Evolutionary conservation across 2,329 filamentous ascomycete species (phyloP), one percentile per base, ranked within the genome.

Genomic region (Fusarium beomiforme): DNA sequence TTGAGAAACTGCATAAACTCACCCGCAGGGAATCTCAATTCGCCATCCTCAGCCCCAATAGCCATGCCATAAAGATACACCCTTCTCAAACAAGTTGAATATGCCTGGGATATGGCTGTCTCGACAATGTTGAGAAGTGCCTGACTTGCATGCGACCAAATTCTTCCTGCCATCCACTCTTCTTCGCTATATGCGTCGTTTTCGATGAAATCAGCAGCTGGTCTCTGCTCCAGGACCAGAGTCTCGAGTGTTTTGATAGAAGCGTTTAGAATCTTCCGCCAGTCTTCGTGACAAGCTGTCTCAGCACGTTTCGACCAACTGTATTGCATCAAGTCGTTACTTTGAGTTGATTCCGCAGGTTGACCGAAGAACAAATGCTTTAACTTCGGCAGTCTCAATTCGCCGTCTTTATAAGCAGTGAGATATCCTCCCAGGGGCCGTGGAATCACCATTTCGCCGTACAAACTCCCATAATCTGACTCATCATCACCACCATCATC

Each of bases 11-110:
- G 12, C 55, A 71, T 57, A 3, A 73, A 47, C 7, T 19, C 23
- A 10, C 60, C 50, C 0, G 24, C 33, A 0, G 59, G 53, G 0
- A 24, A 11, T 8, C 16, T n/a, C n/a, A n/a, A n/a, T n/a, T n/a
- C 34, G 0, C 49, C 12, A 0, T 24, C 9, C 0, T 42, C 29
- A 5, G 43, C 3, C 0, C 34, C 31, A 0, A 53, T 24, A 2
- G 23, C 33, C 0, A 73, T 59, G 8, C 71, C 70, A 10, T 69
- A 56, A 2, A 73, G 8, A 10, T 73, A 73, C 2, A 69, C 51
- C 0, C 6, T 16, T 8, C 36, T 44, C 10, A 73, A 7, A 29
- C 8, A 29, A 29, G 5, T 6, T 29, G 29, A 29, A 29, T 29
- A 8, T 10, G 29, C 29, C 29, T 29, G 8, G 29, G 31, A 16